Conservation (phyloP, 495 filamentous ascomycete genomes). For the Symbiotaphrina buchneri region DNA sequence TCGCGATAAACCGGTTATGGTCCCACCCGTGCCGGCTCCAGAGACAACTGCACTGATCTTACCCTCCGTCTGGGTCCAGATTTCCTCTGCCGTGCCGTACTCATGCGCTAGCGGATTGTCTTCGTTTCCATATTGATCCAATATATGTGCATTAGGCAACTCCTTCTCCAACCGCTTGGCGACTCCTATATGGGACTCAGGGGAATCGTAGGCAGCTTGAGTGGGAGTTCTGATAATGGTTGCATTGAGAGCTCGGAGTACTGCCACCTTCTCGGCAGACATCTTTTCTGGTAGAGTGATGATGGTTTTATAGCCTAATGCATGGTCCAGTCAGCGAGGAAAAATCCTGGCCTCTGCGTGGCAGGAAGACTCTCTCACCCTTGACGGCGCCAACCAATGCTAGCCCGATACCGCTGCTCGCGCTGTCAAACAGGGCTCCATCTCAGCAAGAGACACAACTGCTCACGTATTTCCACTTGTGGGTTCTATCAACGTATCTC, state of each 20-base stretch:
- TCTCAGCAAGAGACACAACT: not conserved
- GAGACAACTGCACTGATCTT: constrained; percentile 71
- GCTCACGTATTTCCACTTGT: constrained; percentile 83
- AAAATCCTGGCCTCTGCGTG: not conserved
- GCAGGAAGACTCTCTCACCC: constrained; percentile 18
- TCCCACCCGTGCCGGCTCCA: constrained; percentile 88
- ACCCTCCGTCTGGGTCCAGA: constrained; percentile 80
- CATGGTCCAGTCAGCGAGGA: too few species aligned
- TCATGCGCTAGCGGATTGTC: constrained; percentile 93
- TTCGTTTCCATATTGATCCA: constrained; percentile 85
- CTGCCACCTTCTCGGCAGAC: constrained; percentile 92
- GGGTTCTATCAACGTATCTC: constrained; percentile 92
- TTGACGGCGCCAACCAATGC: constrained; percentile 88
- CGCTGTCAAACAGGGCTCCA: not conserved
- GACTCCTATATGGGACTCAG: constrained; percentile 93
- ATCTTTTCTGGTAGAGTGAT: constrained; percentile 99
- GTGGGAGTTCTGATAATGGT: constrained; percentile 97
- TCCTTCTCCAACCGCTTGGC: constrained; percentile 79
- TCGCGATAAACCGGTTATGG: constrained; percentile 72
- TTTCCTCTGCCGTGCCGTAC: constrained; percentile 84
- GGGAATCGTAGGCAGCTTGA: constrained; percentile 79
- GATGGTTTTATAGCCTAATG: constrained; percentile 69
- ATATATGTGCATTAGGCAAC: constrained; percentile 85
- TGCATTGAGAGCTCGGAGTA: constrained; percentile 77
- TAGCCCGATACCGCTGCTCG: constrained; percentile 85